Conservation (phyloP, 2,329 filamentous ascomycete species). For the Hymenoscyphus linearis region DNA sequence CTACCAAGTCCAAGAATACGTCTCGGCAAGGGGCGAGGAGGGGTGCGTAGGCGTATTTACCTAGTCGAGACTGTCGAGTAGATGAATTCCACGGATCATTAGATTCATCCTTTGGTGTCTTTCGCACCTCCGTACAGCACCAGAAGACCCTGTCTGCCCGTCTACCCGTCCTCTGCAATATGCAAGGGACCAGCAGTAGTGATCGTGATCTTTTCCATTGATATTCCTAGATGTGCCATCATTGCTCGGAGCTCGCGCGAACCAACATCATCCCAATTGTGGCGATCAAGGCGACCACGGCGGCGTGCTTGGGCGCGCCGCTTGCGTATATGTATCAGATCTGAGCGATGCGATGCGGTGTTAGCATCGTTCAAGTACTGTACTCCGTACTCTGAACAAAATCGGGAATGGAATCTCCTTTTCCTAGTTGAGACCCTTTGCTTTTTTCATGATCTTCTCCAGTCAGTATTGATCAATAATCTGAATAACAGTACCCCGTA, state of each 20-base stretch:
- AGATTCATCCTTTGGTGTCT: slow-evolving; percentile 2
- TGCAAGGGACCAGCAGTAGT: slow-evolving; percentile 6
- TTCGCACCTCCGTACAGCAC: slow-evolving; percentile 3
- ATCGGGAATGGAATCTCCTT: not conserved
- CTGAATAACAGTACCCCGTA: too few relatives aligned
- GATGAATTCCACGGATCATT: too few relatives aligned
- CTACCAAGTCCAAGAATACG: not conserved
- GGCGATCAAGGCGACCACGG: not conserved
- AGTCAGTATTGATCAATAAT: too few relatives aligned
- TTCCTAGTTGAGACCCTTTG: not conserved
- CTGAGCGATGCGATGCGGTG: not conserved
- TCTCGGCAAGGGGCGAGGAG: not conserved
- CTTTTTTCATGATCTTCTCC: not conserved
- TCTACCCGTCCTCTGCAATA: not conserved
- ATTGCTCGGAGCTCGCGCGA: not conserved
- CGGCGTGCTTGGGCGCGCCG: not conserved
- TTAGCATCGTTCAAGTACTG: too few relatives aligned
- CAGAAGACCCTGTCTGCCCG: not conserved
- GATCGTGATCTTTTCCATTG: slow-evolving; percentile 1
- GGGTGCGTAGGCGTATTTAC: slow-evolving; percentile 3
- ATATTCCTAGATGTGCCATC: not conserved
- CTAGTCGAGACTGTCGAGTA: too few relatives aligned
- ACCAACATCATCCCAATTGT: slow-evolving; percentile 10
- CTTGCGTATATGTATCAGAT: slow-evolving; percentile 8
- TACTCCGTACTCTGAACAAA: not conserved